phyloP scores from a whole-genome alignment of 2,329 filamentous ascomycete species.

The Claviceps sp. region DNA sequence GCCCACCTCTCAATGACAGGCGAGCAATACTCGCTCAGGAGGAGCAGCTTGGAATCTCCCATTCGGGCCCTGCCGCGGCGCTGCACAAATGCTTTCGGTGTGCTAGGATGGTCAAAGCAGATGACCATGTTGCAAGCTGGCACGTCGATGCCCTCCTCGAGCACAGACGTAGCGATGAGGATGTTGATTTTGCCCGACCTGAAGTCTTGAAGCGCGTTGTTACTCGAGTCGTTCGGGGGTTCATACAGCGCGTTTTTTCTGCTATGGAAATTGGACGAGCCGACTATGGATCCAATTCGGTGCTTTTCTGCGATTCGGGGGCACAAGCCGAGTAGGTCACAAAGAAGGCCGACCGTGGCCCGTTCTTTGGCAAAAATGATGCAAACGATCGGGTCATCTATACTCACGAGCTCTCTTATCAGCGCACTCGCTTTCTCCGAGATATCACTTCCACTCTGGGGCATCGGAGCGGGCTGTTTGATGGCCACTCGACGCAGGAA shows the following conservation, averaged over 20 bases:
- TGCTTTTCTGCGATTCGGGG: constrained; percentile 33
- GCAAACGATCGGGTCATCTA: constrained; percentile 33
- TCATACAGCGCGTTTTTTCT: constrained; percentile 29
- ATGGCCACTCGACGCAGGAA: constrained; percentile 26
- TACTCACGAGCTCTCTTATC: constrained; percentile 34
- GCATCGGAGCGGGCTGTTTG: constrained; percentile 4
- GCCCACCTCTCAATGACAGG: constrained; percentile 40
- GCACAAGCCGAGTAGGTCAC: constrained; percentile 41
- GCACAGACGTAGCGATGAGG: constrained; percentile 48
- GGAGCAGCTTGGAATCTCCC: constrained; percentile 34
- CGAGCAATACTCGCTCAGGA: constrained; percentile 25
- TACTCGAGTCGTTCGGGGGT: constrained; percentile 18
- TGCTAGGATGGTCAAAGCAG: constrained; percentile 38
- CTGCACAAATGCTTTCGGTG: constrained; percentile 46
- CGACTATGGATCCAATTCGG: constrained; percentile 41
- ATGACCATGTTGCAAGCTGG: constrained; percentile 49
- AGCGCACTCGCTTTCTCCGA: constrained; percentile 47
- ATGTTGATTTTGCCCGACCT: constrained; percentile 40
- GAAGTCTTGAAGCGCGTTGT: constrained; percentile 31
- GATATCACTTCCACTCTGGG: constrained; percentile 17
- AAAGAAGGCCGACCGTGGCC: constrained; percentile 45
- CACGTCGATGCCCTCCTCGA: constrained; percentile 57
- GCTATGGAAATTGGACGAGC: constrained; percentile 28
- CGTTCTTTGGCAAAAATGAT: constrained; percentile 58
- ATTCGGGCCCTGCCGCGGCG: constrained; percentile 40